A percentile compares a stretch with the other conserved stretches of the same genome.
Evolutionary conservation across 306 rosid genomes (phyloP).

Genomic region (Cicer arietinum): DNA sequence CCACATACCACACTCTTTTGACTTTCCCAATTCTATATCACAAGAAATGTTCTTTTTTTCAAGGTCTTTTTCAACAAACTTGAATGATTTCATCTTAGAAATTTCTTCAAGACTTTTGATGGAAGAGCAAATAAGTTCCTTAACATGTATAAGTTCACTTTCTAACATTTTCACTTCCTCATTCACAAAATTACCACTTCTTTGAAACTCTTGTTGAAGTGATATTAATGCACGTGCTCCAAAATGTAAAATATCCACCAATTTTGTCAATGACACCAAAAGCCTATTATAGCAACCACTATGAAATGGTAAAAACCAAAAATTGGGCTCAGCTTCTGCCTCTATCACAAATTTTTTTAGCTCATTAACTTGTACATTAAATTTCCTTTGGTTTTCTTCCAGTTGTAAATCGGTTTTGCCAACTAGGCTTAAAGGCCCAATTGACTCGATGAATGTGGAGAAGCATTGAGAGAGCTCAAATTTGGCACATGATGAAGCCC

Average conservation of each 20-base stretch:
- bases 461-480: constrained; percentile 53
- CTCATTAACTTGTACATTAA: constrained; percentile 49
- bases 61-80: constrained; percentile 47
- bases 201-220: constrained; percentile 51
- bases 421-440: constrained; percentile 47
- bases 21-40: constrained; percentile 65
- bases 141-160: constrained; percentile 55
- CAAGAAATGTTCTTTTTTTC: constrained; percentile 40
- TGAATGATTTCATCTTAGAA: constrained; percentile 47
- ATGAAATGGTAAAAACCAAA: constrained; percentile 71
- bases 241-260: constrained; percentile 54
- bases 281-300: constrained; percentile 54
- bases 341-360: constrained; percentile 53
- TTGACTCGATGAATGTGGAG: constrained; percentile 48
- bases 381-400: constrained; percentile 42
- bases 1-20: constrained; percentile 2
- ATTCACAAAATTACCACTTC: constrained; percentile 44
- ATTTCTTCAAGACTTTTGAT: constrained; percentile 47
- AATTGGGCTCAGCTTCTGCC: constrained; percentile 73
- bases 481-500: constrained; percentile 63
- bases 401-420: constrained; percentile 34
- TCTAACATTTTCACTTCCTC: constrained; percentile 44
- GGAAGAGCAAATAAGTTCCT: constrained; percentile 48
- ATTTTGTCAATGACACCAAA: constrained; percentile 53
- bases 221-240: constrained; percentile 48